Percentiles rank a stretch among this genome's conserved stretches.
These are phyloP conservation scores for Tetrapisispora iriomotensis DNA, from an alignment of 805 yeast species.

Conservation along the genomic window DNA sequence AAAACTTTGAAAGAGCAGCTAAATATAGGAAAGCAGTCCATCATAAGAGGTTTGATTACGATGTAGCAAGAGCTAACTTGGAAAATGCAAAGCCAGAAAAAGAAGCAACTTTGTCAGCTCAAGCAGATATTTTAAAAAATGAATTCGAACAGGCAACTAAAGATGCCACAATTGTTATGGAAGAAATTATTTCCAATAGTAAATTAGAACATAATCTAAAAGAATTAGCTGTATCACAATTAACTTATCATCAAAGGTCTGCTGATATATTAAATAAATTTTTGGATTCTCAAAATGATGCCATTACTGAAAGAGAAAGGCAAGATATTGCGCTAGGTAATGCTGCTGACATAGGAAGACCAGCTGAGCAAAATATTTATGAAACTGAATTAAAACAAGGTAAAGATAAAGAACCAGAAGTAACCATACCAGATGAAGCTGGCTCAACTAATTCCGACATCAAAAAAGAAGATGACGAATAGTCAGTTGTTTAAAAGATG, in stretches of 20 bases:
- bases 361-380: neutral
- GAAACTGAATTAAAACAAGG: neutral
- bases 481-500: neutral
- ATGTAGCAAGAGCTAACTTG: slow-evolving; percentile 57
- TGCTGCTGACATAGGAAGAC: neutral
- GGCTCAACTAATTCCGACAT: neutral
- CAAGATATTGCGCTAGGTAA: neutral
- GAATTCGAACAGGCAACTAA: slow-evolving; percentile 84
- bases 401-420: slow-evolving; percentile 1
- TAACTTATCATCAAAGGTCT: slow-evolving; percentile 71
- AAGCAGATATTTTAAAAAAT: slow-evolving; percentile 76
- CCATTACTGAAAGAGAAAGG: slow-evolving; percentile 1
- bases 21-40: slow-evolving; percentile 66
- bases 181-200: slow-evolving; percentile 63
- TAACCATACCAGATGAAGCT: neutral
- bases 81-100: slow-evolving; percentile 47
- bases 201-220: slow-evolving; percentile 56
- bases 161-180: slow-evolving; percentile 76
- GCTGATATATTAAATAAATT: slow-evolving; percentile 53
- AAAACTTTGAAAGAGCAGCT: slow-evolving; percentile 51
- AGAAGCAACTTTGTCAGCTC: slow-evolving; percentile 62
- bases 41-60: slow-evolving; percentile 68
- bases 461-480: neutral
- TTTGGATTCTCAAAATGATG: slow-evolving; percentile 27
- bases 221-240: slow-evolving; percentile 68